Base-by-base conservation (phyloP, 345 rosid genomes). In the Hevea brasiliensis region DNA sequence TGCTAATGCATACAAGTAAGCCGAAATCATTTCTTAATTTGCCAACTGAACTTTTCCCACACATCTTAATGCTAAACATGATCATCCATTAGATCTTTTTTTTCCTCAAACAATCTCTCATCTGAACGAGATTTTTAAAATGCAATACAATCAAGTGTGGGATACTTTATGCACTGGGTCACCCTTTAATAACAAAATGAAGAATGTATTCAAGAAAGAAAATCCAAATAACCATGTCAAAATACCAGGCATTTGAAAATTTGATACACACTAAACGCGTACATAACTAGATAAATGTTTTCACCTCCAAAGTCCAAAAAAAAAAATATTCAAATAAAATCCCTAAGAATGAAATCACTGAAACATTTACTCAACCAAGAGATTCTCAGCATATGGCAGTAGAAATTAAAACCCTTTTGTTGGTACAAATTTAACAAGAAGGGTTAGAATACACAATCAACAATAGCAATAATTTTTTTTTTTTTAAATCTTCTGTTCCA, bases 151-250 rank as follows among this genome's bases (percentile, higher is more conserved):
- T 1, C 35, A 47, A 48, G 56, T 42, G 29, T 6, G 13, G 23
- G 17, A 23, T 47, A 71, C 1, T 42, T 56, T n/a, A 64, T 27
- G 65, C 48, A 51, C 51, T 56, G 56, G 40, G 24, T n/a, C 68
- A 65, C 12, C 69, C 53, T 45, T 57, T 17, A 61, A 29, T 48
- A 60, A 66, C 61, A 63, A 72, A 51, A 70, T n/a, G 63, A 62
- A 76, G 26, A 42, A 53, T 35, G 32, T 11, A 53, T 64, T 24
- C 37, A 26, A 17, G 37, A 54, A 41, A 51, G 44, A 68, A 13
- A 20, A 65, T 53, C 42, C 55, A 65, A 55, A 42, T 54, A 17
- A n/a, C 24, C 35, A 48, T 50, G 61, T 50, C 37, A 6, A 10
- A 23, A 67, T n/a, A 67, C 17, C 12, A 48, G 7, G 24, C 45